phyloP scores from a whole-genome alignment of 176 grass and related monocot genomes.

The Zoysia pacifica region DNA sequence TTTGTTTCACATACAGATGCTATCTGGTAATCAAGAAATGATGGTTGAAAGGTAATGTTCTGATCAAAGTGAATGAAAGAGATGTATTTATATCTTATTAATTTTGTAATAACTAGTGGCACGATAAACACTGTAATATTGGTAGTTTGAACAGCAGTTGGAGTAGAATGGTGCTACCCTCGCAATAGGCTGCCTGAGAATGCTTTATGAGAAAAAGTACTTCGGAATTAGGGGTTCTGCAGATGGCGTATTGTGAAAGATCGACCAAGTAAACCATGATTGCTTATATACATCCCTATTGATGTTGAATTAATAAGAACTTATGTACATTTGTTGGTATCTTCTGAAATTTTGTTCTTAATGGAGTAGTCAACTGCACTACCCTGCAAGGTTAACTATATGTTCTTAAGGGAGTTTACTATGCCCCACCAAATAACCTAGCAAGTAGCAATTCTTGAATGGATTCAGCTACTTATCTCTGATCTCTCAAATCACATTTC shows the following conservation, averaged over 20 bases:
- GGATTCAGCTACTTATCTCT: background rate
- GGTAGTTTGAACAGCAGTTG: conserved; percentile 2
- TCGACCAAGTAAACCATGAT: background rate
- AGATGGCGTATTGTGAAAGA: conserved; percentile 12
- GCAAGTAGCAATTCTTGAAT: background rate
- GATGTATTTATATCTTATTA: background rate
- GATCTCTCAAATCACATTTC: conserved; percentile 3
- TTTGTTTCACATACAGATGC: conserved; percentile 50
- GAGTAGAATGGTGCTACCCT: background rate
- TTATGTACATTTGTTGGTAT: conserved; percentile 11
- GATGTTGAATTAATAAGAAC: conserved; percentile 16
- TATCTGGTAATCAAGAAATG: conserved; percentile 50
- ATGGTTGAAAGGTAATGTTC: conserved; percentile 53
- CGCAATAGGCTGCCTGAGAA: background rate
- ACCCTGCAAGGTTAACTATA: conserved; percentile 1
- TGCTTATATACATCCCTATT: background rate
- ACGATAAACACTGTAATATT: conserved; percentile 13
- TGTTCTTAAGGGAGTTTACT: background rate
- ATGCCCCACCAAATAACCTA: background rate
- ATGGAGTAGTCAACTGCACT: background rate
- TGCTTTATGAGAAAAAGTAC: conserved; percentile 7
- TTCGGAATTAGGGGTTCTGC: background rate
- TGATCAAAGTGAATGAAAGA: background rate
- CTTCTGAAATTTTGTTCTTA: conserved; percentile 18
- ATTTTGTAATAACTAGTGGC: conserved; percentile 14